Evolutionary conservation across 2,329 filamentous ascomycete genomes (phyloP), one percentile per base, ranked within the genome.

Genomic region (Botryotinia calthae): DNA sequence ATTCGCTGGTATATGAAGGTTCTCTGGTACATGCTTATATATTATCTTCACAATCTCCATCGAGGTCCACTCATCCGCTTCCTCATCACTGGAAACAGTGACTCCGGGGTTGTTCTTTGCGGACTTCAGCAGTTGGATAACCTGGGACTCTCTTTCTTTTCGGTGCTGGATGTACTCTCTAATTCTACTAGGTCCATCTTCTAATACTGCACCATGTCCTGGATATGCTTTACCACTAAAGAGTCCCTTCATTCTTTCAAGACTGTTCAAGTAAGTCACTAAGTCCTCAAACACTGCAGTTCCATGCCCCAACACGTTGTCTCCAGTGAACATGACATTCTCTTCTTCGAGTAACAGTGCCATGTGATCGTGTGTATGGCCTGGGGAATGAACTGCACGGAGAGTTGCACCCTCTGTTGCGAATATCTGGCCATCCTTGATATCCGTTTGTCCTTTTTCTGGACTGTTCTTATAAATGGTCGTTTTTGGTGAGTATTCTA

Each of bases 1-100:
- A 75, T 93, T 89, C 0, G 96, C 96, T 14, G 95, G 91, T 18
- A 86, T 80, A 82, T 95, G 92, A 76, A 98, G 84, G 78, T 86
- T 89, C 80, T 92, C 89, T 0, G 93, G 91, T 34, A 97, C 90
- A 78, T 93, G 90, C 70, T 86, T 87, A 81, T 99, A 99, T 48
- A 99, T 93, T 46, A 92, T 84, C 82, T 92, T 93, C n/a, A 98
- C 95, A 75, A 98, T 85, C 73, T 95, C 93, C 87, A 94, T 91
- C 14, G 89, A 86, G 10, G 87, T 88, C 92, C 91, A 94, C 0
- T 82, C 81, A 73, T 83, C 81, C 22, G 78, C 77, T 46, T 76
- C 78, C 37, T 75, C 56, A 28, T 72, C 48, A 61, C 70, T 61
- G 28, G 75, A 75, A 48, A 79, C 76, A n/a, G 20, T 14, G n/a